Conservation (phyloP, 148 eudicot species). For the Camellia granthamiana region DNA sequence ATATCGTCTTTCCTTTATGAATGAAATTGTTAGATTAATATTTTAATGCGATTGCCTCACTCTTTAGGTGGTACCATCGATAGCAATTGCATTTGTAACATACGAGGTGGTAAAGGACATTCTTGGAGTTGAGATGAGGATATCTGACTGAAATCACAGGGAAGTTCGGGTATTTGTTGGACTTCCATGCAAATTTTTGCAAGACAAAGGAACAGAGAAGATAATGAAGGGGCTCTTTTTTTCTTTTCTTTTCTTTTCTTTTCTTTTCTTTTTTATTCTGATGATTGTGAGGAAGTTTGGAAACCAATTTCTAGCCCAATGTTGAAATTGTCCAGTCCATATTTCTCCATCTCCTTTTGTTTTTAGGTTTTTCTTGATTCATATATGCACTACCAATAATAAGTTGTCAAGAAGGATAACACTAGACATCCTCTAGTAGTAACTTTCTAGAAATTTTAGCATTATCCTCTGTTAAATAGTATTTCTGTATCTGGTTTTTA, state of each 20-base stretch:
- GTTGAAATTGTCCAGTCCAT: slow-evolving; percentile 14
- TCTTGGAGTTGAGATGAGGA: slow-evolving; percentile 86
- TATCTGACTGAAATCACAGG: slow-evolving; percentile 53
- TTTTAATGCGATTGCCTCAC: slow-evolving; percentile 2
- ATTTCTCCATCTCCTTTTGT: slow-evolving; percentile 1
- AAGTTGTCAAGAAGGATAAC: slow-evolving; percentile 2
- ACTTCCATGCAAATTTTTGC: slow-evolving; percentile 4
- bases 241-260: not conserved
- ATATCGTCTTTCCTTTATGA: not conserved
- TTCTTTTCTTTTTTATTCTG: not conserved
- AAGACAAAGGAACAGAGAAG: slow-evolving; percentile 10
- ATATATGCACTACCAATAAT: slow-evolving; percentile 18
- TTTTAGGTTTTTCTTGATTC: slow-evolving; percentile 13
- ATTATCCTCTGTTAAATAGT: not conserved
- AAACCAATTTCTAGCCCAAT: slow-evolving; percentile 10
- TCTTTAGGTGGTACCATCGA: slow-evolving; percentile 84
- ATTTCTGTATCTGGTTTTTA: not conserved
- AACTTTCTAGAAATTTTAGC: slow-evolving; percentile 11
- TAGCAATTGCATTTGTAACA: slow-evolving; percentile 81
- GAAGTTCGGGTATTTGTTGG: slow-evolving; percentile 15
- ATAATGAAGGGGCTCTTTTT: not conserved
- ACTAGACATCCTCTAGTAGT: slow-evolving; percentile 6
- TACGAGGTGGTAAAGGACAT: slow-evolving; percentile 78
- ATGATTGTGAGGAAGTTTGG: slow-evolving; percentile 6
- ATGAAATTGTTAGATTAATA: not conserved